These are phyloP conservation scores for Candolleomyces aberdarensis DNA, from an alignment of 768 basidiomycete species.

Conservation along the genomic window DNA sequence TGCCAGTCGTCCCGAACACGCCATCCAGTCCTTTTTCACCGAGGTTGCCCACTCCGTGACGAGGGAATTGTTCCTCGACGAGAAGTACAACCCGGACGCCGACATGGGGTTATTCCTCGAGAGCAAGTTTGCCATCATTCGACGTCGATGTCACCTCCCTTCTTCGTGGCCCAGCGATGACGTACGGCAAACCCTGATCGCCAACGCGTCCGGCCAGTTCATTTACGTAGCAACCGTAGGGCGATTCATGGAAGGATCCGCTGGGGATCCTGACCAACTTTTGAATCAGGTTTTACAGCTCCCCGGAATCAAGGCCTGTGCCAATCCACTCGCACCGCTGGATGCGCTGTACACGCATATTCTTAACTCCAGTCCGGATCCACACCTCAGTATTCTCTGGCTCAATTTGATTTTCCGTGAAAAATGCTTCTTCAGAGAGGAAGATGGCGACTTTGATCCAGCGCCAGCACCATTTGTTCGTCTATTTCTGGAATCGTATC, in stretches of 20 bases:
- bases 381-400: not conserved
- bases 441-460: no score
- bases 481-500: not conserved
- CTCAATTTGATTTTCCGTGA: not conserved
- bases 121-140: not conserved
- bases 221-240: slow-evolving; percentile 14
- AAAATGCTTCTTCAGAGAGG: not conserved
- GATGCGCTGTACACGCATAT: not conserved
- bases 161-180: not conserved
- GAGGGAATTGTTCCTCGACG: not conserved
- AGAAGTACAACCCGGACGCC: not conserved
- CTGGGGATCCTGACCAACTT: no score
- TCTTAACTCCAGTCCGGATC: not conserved
- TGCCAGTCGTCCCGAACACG: not conserved
- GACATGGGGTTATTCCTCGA: not conserved
- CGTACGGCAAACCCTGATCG: not conserved
- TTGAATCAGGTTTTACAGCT: no score
- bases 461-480: not conserved
- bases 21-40: not conserved
- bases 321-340: not conserved
- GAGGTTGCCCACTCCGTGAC: not conserved
- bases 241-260: not conserved
- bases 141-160: not conserved
- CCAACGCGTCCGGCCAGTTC: slow-evolving; percentile 13
- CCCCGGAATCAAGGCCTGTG: no score